Conservation (phyloP, 1,284 basidiomycete genomes). For the Puccinia brachypodii region DNA sequence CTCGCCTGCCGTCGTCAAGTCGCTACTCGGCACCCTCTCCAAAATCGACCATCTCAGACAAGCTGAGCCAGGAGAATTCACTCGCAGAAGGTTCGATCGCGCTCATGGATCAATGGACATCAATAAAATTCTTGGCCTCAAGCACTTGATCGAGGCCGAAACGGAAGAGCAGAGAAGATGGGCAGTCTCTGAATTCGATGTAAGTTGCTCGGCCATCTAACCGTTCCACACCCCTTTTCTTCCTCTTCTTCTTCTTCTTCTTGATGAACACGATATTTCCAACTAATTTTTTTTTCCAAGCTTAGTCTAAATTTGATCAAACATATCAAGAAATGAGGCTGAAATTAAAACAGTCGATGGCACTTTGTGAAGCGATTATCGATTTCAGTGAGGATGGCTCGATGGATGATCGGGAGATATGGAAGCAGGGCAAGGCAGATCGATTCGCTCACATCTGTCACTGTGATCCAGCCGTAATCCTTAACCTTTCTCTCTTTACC, state of each 20-base stretch:
- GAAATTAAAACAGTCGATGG: slow-evolving; percentile 69
- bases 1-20: slow-evolving; percentile 72
- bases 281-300: neutral
- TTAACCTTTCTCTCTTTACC: neutral
- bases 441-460: neutral
- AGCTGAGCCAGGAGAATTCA: slow-evolving; percentile 83
- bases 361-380: slow-evolving; percentile 79
- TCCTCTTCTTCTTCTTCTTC: neutral
- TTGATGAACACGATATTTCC: neutral
- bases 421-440: slow-evolving; percentile 63
- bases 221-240: too few relatives aligned
- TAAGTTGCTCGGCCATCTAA: slow-evolving; percentile 53
- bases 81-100: slow-evolving; percentile 72
- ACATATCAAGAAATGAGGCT: slow-evolving; percentile 67
- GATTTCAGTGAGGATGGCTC: slow-evolving; percentile 88
- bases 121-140: slow-evolving; percentile 78
- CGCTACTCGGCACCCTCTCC: slow-evolving; percentile 68
- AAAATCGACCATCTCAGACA: slow-evolving; percentile 66
- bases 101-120: slow-evolving; percentile 66
- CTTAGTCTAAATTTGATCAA: slow-evolving; percentile 60
- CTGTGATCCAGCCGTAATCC: neutral
- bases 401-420: slow-evolving; percentile 70
- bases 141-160: slow-evolving; percentile 79
- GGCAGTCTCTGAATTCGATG: slow-evolving; percentile 69
- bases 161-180: slow-evolving; percentile 75